phyloP scores from a whole-genome alignment of 768 basidiomycete species.

The Lactarius hatsudake region DNA sequence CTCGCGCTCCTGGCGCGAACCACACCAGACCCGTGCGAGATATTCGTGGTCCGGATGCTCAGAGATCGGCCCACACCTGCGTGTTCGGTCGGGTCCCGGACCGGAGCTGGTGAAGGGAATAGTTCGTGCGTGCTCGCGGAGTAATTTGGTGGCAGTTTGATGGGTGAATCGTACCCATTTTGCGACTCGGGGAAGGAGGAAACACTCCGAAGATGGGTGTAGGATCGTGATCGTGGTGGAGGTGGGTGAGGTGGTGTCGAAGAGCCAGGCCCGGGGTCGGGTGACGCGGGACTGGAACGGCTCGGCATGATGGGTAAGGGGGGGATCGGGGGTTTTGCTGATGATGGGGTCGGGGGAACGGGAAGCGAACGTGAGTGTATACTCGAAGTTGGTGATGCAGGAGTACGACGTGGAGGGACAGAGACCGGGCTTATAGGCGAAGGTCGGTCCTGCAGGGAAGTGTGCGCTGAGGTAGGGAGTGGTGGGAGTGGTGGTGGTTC shows the following conservation, averaged over 20 bases:
- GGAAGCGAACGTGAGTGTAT: slow-evolving; percentile 20
- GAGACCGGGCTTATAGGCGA: not conserved
- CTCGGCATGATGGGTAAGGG: not conserved
- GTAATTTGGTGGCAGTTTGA: slow-evolving; percentile 21
- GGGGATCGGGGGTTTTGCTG: slow-evolving; percentile 8
- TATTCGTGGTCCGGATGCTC: slow-evolving; percentile 10
- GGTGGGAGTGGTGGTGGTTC: slow-evolving; percentile 7
- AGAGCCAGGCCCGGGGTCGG: not conserved
- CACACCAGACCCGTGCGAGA: not conserved
- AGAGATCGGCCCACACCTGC: not conserved
- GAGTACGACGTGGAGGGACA: not conserved
- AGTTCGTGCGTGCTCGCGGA: not conserved
- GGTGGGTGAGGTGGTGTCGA: not conserved
- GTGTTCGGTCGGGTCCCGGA: not conserved
- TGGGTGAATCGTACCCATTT: no score
- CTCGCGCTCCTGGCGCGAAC: slow-evolving; percentile 2
- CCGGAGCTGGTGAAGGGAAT: not conserved
- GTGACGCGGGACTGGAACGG: not conserved
- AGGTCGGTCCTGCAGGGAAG: not conserved
- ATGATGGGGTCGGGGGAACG: slow-evolving; percentile 3
- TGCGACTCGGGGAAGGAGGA: not conserved
- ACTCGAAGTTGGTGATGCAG: slow-evolving; percentile 6
- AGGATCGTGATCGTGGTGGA: not conserved
- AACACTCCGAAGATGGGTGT: slow-evolving; percentile 1
- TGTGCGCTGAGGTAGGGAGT: not conserved